Evolutionary conservation across 108 stramenopile genomes (phyloP).

Genomic region (Phaeodactylum tricornutum): DNA sequence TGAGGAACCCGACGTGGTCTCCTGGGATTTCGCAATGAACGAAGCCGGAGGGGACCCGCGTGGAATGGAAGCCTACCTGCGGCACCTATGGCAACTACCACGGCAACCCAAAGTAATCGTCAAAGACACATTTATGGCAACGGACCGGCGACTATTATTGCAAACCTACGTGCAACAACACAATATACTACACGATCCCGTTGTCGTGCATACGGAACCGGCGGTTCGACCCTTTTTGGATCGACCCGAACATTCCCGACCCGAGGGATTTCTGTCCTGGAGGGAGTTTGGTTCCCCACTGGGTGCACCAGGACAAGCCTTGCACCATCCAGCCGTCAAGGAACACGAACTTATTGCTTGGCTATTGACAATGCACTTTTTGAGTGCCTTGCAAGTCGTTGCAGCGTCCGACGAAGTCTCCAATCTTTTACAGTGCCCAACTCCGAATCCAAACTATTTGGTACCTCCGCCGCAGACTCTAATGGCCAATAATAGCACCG

Average conservation of each 20-base stretch:
- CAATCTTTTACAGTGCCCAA: background rate
- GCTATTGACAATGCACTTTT: constrained; percentile 60
- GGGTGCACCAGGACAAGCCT: constrained; percentile 48
- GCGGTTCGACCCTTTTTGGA: constrained; percentile 30
- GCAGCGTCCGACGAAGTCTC: constrained; percentile 2
- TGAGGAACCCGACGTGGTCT: constrained; percentile 50
- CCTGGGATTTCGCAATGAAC: constrained; percentile 87
- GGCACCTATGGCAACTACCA: constrained; percentile 19
- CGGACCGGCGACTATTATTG: constrained; percentile 18
- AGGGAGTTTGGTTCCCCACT: constrained; percentile 51
- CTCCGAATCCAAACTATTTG: background rate
- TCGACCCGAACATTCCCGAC: constrained; percentile 21
- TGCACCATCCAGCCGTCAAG: constrained; percentile 52
- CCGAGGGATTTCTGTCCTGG: constrained; percentile 54
- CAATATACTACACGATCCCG: constrained; percentile 23
- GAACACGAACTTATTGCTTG: constrained; percentile 63
- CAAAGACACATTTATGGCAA: constrained; percentile 45
- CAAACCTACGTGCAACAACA: constrained; percentile 15
- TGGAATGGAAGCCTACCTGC: constrained; percentile 49
- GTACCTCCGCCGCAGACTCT: constrained; percentile 18
- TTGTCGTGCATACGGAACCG: constrained; percentile 35
- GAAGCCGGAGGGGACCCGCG: constrained; percentile 22
- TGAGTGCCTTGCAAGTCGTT: constrained; percentile 36
- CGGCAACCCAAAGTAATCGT: constrained; percentile 47
- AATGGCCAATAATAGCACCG: constrained; percentile 2